Conservation (phyloP, 1,284 basidiomycete genomes). For the Fistulina hepatica region DNA sequence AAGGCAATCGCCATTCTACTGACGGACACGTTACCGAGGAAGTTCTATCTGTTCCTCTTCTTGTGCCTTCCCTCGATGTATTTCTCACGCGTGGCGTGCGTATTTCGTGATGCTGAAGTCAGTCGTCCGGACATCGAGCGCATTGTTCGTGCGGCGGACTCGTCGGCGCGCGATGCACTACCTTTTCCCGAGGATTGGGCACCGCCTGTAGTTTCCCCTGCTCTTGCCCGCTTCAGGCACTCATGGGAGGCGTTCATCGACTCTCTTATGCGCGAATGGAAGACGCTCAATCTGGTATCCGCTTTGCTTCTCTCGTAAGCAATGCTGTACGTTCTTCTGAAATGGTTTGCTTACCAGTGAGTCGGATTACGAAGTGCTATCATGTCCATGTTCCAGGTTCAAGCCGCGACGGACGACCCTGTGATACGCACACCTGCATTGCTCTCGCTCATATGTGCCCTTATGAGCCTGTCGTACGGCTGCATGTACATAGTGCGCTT, state of each 20-base stretch:
- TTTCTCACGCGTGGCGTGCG: conserved; percentile 58
- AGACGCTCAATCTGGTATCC: conserved; percentile 14
- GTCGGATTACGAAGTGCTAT: conserved; percentile 52
- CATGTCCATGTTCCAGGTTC: conserved; percentile 54
- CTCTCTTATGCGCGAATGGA: conserved; percentile 14
- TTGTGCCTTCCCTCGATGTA: conserved; percentile 64
- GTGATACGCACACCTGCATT: conserved; percentile 46
- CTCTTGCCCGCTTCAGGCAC: conserved; percentile 12
- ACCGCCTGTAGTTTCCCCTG: conserved; percentile 24
- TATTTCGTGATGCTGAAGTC: conserved; percentile 66
- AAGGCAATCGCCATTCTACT: no score
- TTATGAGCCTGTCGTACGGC: conserved; percentile 53
- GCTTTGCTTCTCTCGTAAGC: conserved; percentile 13
- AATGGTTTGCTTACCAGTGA: conserved; percentile 1
- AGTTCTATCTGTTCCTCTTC: conserved; percentile 51
- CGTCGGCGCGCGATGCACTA: conserved; percentile 30
- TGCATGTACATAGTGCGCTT: conserved; percentile 56
- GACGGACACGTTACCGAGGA: conserved; percentile 43
- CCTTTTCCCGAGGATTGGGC: conserved; percentile 60
- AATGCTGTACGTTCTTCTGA: background rate
- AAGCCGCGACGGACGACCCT: conserved; percentile 38
- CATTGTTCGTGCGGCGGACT: conserved; percentile 45
- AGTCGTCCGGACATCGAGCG: conserved; percentile 60
- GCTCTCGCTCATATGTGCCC: conserved; percentile 44
- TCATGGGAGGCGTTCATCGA: conserved; percentile 14